Evolutionary conservation across 805 yeast species (phyloP).

Genomic region (Schwanniomyces polymorphus): DNA sequence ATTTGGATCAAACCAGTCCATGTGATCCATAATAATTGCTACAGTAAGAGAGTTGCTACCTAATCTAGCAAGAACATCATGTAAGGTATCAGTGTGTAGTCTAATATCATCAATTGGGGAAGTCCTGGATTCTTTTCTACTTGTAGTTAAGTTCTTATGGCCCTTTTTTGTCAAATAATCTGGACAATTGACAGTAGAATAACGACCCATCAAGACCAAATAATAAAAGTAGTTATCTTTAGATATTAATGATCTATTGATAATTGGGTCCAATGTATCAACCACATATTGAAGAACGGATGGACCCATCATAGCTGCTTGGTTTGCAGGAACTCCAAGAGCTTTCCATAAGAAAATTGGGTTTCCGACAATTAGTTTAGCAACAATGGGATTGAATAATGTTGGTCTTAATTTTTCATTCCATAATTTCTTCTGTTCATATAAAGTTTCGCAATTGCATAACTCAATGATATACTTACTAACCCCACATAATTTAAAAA

Average conservation of each 20-base stretch:
- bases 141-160: conserved; percentile 46
- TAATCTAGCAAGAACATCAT: conserved; percentile 71
- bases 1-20: conserved; percentile 84
- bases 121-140: conserved; percentile 19
- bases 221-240: conserved; percentile 79
- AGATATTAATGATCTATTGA: conserved; percentile 61
- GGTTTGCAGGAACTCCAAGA: conserved; percentile 84
- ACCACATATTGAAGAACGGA: conserved; percentile 70
- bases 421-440: conserved; percentile 70
- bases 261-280: conserved; percentile 77
- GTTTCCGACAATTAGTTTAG: conserved; percentile 70
- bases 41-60: conserved; percentile 63
- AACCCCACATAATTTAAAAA: conserved; percentile 59
- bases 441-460: conserved; percentile 56
- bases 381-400: conserved; percentile 67
- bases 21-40: conserved; percentile 86
- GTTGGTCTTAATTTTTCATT: conserved; percentile 61
- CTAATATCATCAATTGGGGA: conserved; percentile 70
- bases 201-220: conserved; percentile 62
- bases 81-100: conserved; percentile 76
- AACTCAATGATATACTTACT: conserved; percentile 51
- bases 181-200: conserved; percentile 68
- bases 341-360: conserved; percentile 89
- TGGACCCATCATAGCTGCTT: conserved; percentile 75
- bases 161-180: conserved; percentile 66